Conservation (phyloP, 495 filamentous ascomycete species). For the Monascus purpureus region DNA sequence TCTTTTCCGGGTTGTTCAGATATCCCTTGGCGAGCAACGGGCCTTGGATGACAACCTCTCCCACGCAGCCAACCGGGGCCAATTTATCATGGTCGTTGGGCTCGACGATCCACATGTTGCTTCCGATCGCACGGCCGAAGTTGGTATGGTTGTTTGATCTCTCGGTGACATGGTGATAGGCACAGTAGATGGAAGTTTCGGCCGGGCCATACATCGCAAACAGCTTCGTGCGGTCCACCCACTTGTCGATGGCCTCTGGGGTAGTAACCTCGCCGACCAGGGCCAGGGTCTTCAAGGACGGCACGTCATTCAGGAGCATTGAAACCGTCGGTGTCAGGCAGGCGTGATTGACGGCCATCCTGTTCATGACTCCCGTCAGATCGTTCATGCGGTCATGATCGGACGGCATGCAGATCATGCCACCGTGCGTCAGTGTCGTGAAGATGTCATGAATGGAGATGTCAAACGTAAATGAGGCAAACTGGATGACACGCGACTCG, state of each 20-base stretch:
- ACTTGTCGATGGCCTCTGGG: constrained; percentile 7
- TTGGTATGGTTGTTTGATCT: constrained; percentile 23
- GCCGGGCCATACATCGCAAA: constrained; percentile 8
- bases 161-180: too few species aligned
- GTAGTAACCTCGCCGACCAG: constrained; percentile 38
- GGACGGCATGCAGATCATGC: constrained; percentile 36
- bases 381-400: constrained; percentile 37
- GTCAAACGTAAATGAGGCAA: constrained; percentile 36
- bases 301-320: constrained; percentile 27
- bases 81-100: constrained; percentile 29
- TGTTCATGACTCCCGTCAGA: constrained; percentile 30
- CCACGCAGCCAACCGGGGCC: constrained; percentile 35
- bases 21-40: constrained; percentile 39
- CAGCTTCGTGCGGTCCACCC: constrained; percentile 6
- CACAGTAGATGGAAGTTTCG: constrained; percentile 25
- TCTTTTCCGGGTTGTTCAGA: constrained; percentile 32
- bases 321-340: constrained; percentile 38
- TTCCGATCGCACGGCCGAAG: constrained; percentile 25
- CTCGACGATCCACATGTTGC: constrained; percentile 34
- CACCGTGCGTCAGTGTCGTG: constrained; percentile 27
- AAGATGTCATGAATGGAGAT: constrained; percentile 33
- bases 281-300: constrained; percentile 31
- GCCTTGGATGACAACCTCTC: constrained; percentile 42
- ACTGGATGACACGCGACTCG: constrained; percentile 26
- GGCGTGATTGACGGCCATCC: constrained; percentile 30